Percentiles rank a stretch among this genome's conserved stretches.
Conservation (phyloP, 1,284 basidiomycete species). For the Ganoderma sp. region DNA sequence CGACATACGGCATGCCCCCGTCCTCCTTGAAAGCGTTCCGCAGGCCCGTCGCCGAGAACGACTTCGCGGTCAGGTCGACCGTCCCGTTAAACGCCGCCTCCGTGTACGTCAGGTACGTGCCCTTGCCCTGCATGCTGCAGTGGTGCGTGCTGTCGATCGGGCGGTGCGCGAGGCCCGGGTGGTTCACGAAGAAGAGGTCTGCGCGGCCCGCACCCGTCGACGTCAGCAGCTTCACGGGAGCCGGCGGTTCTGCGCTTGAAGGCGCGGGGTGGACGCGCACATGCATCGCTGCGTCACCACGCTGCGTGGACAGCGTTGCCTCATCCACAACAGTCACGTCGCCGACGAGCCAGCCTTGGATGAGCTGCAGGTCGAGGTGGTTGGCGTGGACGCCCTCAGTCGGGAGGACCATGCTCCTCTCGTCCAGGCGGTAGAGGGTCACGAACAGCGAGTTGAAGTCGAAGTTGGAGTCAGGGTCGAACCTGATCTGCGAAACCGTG, state of each 20-base stretch:
- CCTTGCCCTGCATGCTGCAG: constrained; percentile 53
- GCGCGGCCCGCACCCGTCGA: constrained; percentile 55
- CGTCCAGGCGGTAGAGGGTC: constrained; percentile 46
- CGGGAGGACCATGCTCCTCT: constrained; percentile 53
- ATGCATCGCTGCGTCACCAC: constrained; percentile 56
- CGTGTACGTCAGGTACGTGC: constrained; percentile 58
- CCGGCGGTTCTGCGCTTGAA: constrained; percentile 38
- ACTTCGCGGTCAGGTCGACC: constrained; percentile 52
- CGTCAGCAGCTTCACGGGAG: constrained; percentile 49
- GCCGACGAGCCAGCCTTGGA: constrained; percentile 65
- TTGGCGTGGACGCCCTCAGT: constrained; percentile 48
- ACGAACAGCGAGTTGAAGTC: constrained; percentile 52
- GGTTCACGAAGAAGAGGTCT: constrained; percentile 53
- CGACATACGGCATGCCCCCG: constrained; percentile 53
- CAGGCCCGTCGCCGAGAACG: constrained; percentile 48
- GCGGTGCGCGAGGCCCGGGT: constrained; percentile 48
- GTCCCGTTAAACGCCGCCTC: constrained; percentile 56
- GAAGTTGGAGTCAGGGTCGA: constrained; percentile 50
- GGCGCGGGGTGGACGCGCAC: constrained; percentile 52
- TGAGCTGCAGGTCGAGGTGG: constrained; percentile 50
- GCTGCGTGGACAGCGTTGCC: constrained; percentile 53
- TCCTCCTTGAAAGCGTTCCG: constrained; percentile 36
- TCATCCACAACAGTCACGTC: constrained; percentile 52
- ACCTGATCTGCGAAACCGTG: constrained; percentile 53
- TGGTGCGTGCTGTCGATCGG: constrained; percentile 55